A percentile compares a stretch with the other conserved stretches of the same genome.
Evolutionary conservation across 768 basidiomycete species (phyloP).

Genomic region (Boletus edulis): DNA sequence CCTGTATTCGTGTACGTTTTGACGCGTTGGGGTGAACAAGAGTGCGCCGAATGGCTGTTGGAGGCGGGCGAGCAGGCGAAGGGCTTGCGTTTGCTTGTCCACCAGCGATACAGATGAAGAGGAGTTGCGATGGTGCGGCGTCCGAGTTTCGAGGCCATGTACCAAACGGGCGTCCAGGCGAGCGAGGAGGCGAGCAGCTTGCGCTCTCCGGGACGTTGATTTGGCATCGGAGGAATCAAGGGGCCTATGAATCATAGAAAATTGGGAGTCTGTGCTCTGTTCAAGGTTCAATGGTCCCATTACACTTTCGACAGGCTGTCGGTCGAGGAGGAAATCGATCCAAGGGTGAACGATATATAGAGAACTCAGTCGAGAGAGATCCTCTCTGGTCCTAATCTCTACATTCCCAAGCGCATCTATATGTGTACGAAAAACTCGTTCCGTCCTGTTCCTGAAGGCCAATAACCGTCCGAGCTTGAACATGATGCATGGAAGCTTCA

Average conservation of each 20-base stretch:
- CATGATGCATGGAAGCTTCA: slow-evolving; percentile 10
- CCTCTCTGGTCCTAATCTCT: slow-evolving; percentile 5
- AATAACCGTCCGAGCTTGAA: slow-evolving; percentile 5
- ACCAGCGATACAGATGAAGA: neutral
- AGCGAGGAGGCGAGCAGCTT: neutral
- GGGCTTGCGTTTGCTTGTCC: neutral
- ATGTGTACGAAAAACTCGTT: neutral
- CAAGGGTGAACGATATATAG: slow-evolving; percentile 9
- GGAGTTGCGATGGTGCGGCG: neutral
- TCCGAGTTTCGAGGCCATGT: neutral
- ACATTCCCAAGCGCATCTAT: neutral
- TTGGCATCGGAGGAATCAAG: no score
- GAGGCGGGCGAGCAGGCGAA: neutral
- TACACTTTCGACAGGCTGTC: neutral
- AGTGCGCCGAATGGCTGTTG: neutral
- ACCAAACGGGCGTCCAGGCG: neutral
- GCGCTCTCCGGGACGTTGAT: neutral
- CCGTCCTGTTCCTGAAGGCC: neutral
- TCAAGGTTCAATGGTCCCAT: neutral
- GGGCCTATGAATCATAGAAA: neutral
- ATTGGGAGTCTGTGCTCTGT: neutral
- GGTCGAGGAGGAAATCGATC: slow-evolving; percentile 9
- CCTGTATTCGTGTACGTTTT: neutral
- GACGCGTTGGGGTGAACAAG: neutral
- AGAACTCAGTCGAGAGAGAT: neutral